Conservation (phyloP, 2,329 filamentous ascomycete genomes). For the Periconia sp. region DNA sequence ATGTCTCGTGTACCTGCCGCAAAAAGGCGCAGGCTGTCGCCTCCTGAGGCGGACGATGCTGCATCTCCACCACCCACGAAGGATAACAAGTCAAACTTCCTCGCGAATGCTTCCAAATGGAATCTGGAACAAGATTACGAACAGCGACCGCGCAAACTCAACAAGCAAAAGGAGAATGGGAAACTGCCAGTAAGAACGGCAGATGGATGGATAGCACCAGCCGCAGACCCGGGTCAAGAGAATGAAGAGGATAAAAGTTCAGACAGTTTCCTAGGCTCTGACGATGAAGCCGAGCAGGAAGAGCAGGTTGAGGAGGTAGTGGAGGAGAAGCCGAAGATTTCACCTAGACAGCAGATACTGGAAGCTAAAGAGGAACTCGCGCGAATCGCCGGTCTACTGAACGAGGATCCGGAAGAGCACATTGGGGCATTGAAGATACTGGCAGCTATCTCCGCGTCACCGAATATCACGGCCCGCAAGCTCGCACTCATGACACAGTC, state of each 20-base stretch:
- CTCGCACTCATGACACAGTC: constrained; percentile 84
- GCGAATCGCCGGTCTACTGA: constrained; percentile 75
- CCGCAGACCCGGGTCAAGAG: constrained; percentile 42
- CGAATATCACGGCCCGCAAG: constrained; percentile 76
- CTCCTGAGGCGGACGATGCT: constrained; percentile 34
- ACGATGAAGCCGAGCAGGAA: constrained; percentile 54
- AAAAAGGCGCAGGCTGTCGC: constrained; percentile 42
- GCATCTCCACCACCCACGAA: constrained; percentile 16
- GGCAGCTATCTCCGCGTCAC: constrained; percentile 70
- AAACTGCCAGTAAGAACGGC: constrained; percentile 84
- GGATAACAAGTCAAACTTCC: constrained; percentile 56
- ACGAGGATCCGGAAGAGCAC: constrained; percentile 92
- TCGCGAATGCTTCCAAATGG: constrained; percentile 78
- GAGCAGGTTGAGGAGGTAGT: constrained; percentile 43
- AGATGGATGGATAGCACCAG: constrained; percentile 71
- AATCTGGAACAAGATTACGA: constrained; percentile 93
- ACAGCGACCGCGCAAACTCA: constrained; percentile 71
- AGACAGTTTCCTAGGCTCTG: constrained; percentile 65
- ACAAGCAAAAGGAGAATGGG: constrained; percentile 71
- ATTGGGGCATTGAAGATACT: constrained; percentile 76
- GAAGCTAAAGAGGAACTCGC: constrained; percentile 92
- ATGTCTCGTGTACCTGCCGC: constrained; percentile 40
- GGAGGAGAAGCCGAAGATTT: constrained; percentile 63
- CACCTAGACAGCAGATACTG: constrained; percentile 76
- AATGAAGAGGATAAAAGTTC: constrained; percentile 56